A percentile compares a stretch with the other conserved stretches of the same genome.
Conservation (phyloP, 2,329 filamentous ascomycete species). For the Myriosclerotinia curreyana region DNA sequence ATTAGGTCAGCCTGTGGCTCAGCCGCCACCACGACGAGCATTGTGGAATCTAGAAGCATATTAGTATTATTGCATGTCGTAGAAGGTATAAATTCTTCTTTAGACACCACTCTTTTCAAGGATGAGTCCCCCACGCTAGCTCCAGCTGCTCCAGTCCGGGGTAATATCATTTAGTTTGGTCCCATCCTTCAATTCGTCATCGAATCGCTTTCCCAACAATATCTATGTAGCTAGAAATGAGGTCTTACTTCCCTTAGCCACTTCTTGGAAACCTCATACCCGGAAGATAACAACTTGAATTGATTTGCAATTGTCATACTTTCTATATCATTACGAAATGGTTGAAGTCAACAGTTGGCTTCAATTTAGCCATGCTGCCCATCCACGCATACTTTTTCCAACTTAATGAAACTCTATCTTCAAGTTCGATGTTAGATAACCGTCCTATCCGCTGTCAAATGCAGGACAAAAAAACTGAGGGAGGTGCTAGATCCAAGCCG, state of each 20-base stretch:
- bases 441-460: background rate
- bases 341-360: background rate
- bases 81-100: background rate
- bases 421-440: background rate
- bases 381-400: background rate
- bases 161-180: background rate
- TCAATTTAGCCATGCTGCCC: background rate
- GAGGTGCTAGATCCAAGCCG: background rate
- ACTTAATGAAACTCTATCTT: background rate
- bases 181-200: background rate
- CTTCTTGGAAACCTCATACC: background rate
- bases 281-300: conserved; percentile 3
- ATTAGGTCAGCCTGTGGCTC: conserved; percentile 11
- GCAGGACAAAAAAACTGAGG: conserved; percentile 5
- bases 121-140: conserved; percentile 2
- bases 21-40: conserved; percentile 1
- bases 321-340: conserved; percentile 8
- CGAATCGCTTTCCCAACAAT: conserved; percentile 2
- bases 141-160: background rate
- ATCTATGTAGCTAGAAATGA: background rate
- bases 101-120: conserved; percentile 6
- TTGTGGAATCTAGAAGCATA: background rate
- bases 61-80: background rate
- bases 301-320: background rate
- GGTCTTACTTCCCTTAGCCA: background rate